Conservation (phyloP, 441 rosid genomes). For the Pelargonium cotyledonis region DNA sequence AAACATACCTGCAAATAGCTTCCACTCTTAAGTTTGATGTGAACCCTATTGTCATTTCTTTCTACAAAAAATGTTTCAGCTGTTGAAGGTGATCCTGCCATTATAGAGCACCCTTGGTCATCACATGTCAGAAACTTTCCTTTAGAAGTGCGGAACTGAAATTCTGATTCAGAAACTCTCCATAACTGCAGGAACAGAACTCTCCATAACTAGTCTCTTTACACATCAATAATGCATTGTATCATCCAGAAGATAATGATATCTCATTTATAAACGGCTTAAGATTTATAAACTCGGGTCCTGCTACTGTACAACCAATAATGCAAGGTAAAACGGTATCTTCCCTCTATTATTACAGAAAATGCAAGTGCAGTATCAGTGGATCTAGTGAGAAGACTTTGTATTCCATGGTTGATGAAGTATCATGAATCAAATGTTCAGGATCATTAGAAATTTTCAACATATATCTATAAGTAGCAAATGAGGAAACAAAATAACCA, state of each 20-base stretch:
- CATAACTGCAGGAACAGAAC: conserved; percentile 42
- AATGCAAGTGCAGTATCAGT: too few relatives aligned
- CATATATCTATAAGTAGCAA: neutral
- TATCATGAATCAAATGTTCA: too few relatives aligned
- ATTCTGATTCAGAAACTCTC: conserved; percentile 54
- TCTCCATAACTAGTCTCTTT: conserved; percentile 11
- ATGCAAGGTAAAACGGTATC: too few relatives aligned
- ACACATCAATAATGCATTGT: neutral
- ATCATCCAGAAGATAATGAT: neutral
- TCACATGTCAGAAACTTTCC: conserved; percentile 64
- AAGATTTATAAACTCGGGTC: neutral
- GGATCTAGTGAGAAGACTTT: too few relatives aligned
- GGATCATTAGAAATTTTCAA: too few relatives aligned
- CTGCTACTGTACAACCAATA: neutral
- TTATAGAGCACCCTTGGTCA: conserved; percentile 49
- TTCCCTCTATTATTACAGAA: too few relatives aligned
- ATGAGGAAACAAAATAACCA: neutral
- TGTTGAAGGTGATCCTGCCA: conserved; percentile 40
- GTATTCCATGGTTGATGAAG: too few relatives aligned
- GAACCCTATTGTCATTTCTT: conserved; percentile 42
- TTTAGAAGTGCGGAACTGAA: conserved; percentile 45
- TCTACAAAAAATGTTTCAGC: conserved; percentile 46
- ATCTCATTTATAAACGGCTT: neutral
- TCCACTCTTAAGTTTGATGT: conserved; percentile 44
- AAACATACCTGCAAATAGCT: conserved; percentile 53